Base-by-base conservation (phyloP, 2,329 filamentous ascomycete species). In the Botryotinia calthae region DNA sequence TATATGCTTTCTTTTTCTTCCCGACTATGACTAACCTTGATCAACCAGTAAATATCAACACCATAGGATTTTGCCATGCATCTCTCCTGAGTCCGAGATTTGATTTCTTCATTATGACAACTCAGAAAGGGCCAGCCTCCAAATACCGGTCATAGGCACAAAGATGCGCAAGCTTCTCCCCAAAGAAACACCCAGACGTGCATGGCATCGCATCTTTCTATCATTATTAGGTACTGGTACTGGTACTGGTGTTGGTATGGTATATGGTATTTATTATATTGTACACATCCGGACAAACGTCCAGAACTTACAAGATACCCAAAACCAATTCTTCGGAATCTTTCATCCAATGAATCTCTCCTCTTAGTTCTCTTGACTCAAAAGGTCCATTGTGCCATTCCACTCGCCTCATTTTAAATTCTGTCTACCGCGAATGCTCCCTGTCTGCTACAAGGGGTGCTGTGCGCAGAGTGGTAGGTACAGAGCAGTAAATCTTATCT, bases 401-500 rank as follows among this genome's bases (percentile, higher is more conserved):
- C n/a, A 3, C 51, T 28, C 51, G 12, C 22, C 64, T 66, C 64
- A 66, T 66, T 48, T 66, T 66, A 54, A 54, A 64, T 64, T 28
- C n/a, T 9, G 62, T 46, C 62, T 64, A 14, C 61, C 31, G 59
- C 59, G 37, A n/a, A 9, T 8, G 31, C 46, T 54, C 64, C 64
- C 64, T 66, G 64, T 54, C 64, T 7, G 4, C 46, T 40, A 40
- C 64, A 40, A 34, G 64, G 64, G 46, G 7, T 40, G 20, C 46
- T 22, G 46, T 54, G 40, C 46, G 64, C 46, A 64, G 12, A 28
- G 51, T 56, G 51, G 51, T 56, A 28, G 51, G n/a, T 9, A 56
- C n/a, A 56, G n/a, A 56, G 51, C 25, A 54, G 46, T 51, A 46
- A 54, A 42, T 67, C 46, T 67, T 67, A 67, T 67, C 64, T 40